Conservation (phyloP, 345 rosid genomes). For the Angophora floribunda region DNA sequence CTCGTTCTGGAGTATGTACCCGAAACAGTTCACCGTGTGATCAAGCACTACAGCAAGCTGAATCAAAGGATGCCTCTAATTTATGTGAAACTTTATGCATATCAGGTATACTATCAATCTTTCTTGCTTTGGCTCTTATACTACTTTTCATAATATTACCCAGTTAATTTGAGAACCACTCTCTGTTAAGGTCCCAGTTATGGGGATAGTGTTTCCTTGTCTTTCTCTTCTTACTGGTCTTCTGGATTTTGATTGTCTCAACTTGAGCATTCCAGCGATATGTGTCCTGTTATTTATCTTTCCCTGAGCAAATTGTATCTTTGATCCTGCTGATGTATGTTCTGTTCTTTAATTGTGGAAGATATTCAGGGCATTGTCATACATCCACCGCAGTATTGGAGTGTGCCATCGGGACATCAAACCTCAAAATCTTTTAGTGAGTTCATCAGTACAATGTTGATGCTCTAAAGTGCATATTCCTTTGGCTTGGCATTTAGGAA, state of each 20-base stretch:
- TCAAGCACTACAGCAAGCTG: conserved; percentile 15
- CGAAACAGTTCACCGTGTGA: conserved; percentile 11
- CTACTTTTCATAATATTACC: not conserved
- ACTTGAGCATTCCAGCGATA: not conserved
- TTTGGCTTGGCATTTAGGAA: not conserved
- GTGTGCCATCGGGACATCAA: conserved; percentile 14
- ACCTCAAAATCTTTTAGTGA: conserved; percentile 14
- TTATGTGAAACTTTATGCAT: conserved; percentile 12
- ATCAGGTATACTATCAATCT: conserved; percentile 3
- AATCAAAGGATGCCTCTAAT: conserved; percentile 12
- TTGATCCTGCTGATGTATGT: not conserved
- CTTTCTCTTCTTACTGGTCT: not conserved
- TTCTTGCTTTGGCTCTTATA: not conserved
- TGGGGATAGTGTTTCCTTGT: not conserved
- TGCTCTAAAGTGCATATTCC: not conserved
- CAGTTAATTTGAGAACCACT: not conserved
- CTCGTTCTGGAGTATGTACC: conserved; percentile 17
- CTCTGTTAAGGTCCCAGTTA: not conserved
- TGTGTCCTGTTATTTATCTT: not conserved
- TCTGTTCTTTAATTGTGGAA: not conserved
- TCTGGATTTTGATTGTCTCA: not conserved
- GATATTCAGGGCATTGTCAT: conserved; percentile 7
- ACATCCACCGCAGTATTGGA: conserved; percentile 7
- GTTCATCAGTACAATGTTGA: not conserved
- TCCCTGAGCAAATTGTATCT: not conserved